A percentile compares a stretch with the other conserved stretches of the same genome.
Conservation (phyloP, 805 yeast genomes). For the Blastobotrys robertii region DNA sequence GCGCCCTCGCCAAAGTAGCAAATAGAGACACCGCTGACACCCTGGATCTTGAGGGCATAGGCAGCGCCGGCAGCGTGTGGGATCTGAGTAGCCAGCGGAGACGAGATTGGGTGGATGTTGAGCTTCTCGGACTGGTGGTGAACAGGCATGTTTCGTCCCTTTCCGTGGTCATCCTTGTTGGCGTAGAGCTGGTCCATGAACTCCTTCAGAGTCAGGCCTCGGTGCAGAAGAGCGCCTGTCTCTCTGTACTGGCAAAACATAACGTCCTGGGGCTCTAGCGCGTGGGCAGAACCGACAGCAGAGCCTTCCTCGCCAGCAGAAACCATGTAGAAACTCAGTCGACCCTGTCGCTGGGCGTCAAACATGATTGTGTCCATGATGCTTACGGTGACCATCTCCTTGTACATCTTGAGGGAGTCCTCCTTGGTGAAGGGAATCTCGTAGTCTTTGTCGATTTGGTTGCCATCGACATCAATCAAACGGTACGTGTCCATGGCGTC, state of each 20-base stretch:
- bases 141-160: conserved; percentile 28
- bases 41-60: conserved; percentile 25
- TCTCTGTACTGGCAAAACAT: conserved; percentile 28
- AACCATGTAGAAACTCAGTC: conserved; percentile 28
- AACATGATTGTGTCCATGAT: conserved; percentile 27
- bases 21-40: conserved; percentile 20
- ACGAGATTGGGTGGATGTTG: conserved; percentile 27
- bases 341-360: conserved; percentile 30
- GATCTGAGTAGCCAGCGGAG: conserved; percentile 27
- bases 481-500: conserved; percentile 22
- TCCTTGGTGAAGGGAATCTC: conserved; percentile 17
- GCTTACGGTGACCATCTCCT: conserved; percentile 24
- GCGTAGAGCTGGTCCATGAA: conserved; percentile 26
- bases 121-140: conserved; percentile 22
- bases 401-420: conserved; percentile 22
- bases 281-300: conserved; percentile 27
- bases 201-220: conserved; percentile 25
- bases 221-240: conserved; percentile 24
- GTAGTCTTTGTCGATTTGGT: conserved; percentile 17
- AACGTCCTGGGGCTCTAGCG: conserved; percentile 22
- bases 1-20: conserved; percentile 30
- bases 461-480: conserved; percentile 22
- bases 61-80: conserved; percentile 31
- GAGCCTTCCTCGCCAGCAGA: conserved; percentile 29
- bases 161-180: conserved; percentile 23